Percentiles rank a stretch among this genome's conserved stretches.
phyloP scores from a whole-genome alignment of 2,329 filamentous ascomycete species.

The Xylaria sp. region DNA sequence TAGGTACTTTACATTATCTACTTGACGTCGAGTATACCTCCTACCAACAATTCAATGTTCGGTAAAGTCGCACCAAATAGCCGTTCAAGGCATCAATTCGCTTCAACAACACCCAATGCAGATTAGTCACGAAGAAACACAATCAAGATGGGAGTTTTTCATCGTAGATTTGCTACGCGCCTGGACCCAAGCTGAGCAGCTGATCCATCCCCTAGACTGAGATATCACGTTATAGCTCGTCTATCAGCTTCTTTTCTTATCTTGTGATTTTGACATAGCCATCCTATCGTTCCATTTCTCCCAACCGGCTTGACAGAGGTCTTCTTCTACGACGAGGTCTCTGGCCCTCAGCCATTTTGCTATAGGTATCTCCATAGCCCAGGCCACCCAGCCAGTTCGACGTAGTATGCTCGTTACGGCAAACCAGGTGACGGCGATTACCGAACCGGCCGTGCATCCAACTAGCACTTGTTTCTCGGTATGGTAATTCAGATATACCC shows the following conservation, averaged over 20 bases:
- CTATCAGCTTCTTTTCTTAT: conserved; percentile 46
- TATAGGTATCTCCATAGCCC: conserved; percentile 73
- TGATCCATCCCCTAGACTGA: neutral
- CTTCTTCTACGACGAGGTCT: conserved; percentile 87
- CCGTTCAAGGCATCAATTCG: neutral
- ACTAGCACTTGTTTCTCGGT: conserved; percentile 87
- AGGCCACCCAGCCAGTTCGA: conserved; percentile 73
- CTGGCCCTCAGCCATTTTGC: conserved; percentile 76
- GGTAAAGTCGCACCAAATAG: neutral
- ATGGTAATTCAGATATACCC: conserved; percentile 93
- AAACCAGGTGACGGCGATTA: conserved; percentile 84
- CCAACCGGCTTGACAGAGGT: conserved; percentile 92
- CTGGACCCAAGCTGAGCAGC: neutral
- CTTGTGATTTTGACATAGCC: conserved; percentile 49
- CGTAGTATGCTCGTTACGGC: conserved; percentile 72
- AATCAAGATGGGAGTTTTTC: neutral
- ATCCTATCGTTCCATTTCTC: conserved; percentile 80
- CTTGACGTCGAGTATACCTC: neutral
- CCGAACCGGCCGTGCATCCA: conserved; percentile 75
- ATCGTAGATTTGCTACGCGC: neutral
- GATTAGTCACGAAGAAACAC: neutral
- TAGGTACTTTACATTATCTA: neutral
- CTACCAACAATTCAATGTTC: neutral
- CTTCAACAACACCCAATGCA: neutral
- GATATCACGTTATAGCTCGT: neutral